Base-by-base conservation (phyloP, 139 green algal genomes). In the Mychonastes homosphaera region DNA sequence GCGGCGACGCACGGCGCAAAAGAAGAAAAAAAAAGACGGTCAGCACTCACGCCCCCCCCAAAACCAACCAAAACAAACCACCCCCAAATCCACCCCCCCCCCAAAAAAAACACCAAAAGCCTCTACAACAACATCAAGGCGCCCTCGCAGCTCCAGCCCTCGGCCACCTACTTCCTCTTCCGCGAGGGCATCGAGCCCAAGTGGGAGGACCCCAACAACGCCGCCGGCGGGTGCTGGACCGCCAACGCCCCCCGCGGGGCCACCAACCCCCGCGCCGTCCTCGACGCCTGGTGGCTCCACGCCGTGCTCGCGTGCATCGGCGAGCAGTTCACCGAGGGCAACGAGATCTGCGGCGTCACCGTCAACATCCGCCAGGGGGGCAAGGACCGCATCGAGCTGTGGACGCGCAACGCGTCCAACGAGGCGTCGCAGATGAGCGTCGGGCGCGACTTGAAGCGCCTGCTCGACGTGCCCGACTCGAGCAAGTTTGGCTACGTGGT, bases 51-150 rank as follows among this genome's bases (percentile, higher is more conserved):
- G n/a, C n/a, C n/a, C n/a, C n/a, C n/a, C n/a, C n/a, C n/a, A n/a
- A n/a, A n/a, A n/a, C n/a, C n/a, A n/a, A n/a, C n/a, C n/a, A n/a
- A n/a, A n/a, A n/a, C n/a, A n/a, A n/a, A n/a, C n/a, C n/a, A n/a
- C n/a, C n/a, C n/a, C n/a, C n/a, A n/a, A n/a, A n/a, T n/a, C n/a
- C n/a, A n/a, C n/a, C n/a, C n/a, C n/a, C n/a, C n/a, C n/a, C n/a
- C n/a, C n/a, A n/a, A n/a, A n/a, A n/a, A n/a, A n/a, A n/a, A n/a
- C n/a, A n/a, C n/a, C n/a, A n/a, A n/a, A n/a, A 97, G 90, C 69
- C 69, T 99, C 63, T 98, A 95, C 82, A 98, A 98, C 76, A 99
- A 99, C 72, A 94, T 99, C 71, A 84, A 94, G 61, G 82, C 80
- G 0, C 92, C 92, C 1, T 86, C 76, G 65, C 79, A 87, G 63